Conservation (phyloP, 2,329 filamentous ascomycete genomes). For the Periglandula ipomoeae region DNA sequence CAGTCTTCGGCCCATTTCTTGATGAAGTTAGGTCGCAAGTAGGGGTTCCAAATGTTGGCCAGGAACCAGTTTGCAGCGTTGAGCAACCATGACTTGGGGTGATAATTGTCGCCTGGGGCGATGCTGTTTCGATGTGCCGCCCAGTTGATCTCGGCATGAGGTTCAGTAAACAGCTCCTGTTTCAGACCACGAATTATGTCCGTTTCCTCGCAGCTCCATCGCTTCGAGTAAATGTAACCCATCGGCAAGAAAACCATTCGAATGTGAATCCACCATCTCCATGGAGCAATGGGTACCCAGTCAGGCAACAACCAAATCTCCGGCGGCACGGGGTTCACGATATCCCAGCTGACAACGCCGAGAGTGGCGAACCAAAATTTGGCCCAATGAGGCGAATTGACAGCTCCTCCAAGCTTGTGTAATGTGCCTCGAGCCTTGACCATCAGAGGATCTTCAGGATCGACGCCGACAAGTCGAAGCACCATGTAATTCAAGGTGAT, state of each 20-base stretch:
- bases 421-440: conserved; percentile 73
- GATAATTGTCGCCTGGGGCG: conserved; percentile 72
- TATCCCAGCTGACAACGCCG: conserved; percentile 78
- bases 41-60: conserved; percentile 72
- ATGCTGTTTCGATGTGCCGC: conserved; percentile 73
- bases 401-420: conserved; percentile 77
- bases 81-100: conserved; percentile 80
- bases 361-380: conserved; percentile 91
- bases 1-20: conserved; percentile 68
- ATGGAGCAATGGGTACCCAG: conserved; percentile 82
- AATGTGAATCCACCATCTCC: conserved; percentile 98
- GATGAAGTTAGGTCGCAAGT: conserved; percentile 57
- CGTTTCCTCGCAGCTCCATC: conserved; percentile 68
- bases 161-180: conserved; percentile 73
- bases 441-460: conserved; percentile 76
- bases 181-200: conserved; percentile 63
- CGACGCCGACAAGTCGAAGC: conserved; percentile 72
- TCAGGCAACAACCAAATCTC: conserved; percentile 91
- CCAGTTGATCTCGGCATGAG: conserved; percentile 73
- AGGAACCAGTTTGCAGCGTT: conserved; percentile 71
- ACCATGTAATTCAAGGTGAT: conserved; percentile 80
- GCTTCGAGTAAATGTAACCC: conserved; percentile 80
- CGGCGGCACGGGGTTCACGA: conserved; percentile 88
- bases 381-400: conserved; percentile 85
- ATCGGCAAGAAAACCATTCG: conserved; percentile 93